A percentile compares a stretch with the other conserved stretches of the same genome.
phyloP scores from a whole-genome alignment of 1,284 basidiomycete species.

The Omphalotus olearius region DNA sequence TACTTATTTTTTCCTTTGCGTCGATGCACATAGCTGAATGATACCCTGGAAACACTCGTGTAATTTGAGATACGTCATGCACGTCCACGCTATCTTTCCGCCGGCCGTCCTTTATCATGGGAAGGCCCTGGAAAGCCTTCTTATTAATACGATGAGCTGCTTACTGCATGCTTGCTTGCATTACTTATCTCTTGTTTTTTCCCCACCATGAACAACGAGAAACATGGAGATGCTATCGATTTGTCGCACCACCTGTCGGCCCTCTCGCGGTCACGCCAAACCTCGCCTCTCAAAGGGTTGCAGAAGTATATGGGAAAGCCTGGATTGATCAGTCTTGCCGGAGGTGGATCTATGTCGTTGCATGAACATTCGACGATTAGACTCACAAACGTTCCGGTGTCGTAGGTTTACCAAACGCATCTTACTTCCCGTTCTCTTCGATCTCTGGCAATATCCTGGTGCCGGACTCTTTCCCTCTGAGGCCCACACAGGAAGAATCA shows the following conservation, averaged over 20 bases:
- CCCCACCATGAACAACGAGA: slow-evolving; percentile 19
- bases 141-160: not conserved
- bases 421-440: slow-evolving; percentile 60
- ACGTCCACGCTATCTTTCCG: too few relatives aligned
- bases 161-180: not conserved
- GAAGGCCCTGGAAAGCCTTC: too few relatives aligned
- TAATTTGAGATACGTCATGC: too few relatives aligned
- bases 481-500: slow-evolving; percentile 24
- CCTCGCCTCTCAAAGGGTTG: slow-evolving; percentile 63
- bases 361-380: not conserved
- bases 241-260: slow-evolving; percentile 20
- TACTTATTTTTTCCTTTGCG: too few relatives aligned
- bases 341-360: slow-evolving; percentile 34
- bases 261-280: slow-evolving; percentile 41
- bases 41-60: too few relatives aligned
- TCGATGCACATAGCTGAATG: too few relatives aligned
- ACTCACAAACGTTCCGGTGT: not conserved
- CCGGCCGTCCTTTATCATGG: too few relatives aligned
- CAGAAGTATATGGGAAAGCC: slow-evolving; percentile 50
- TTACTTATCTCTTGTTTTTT: not conserved
- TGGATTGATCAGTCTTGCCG: slow-evolving; percentile 52
- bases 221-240: slow-evolving; percentile 30
- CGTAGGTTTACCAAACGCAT: slow-evolving; percentile 54
- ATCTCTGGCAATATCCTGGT: slow-evolving; percentile 43
- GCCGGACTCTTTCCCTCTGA: slow-evolving; percentile 29